Evolutionary conservation across 2,329 filamentous ascomycete species (phyloP).

Genomic region (Calonectria fujianensis): DNA sequence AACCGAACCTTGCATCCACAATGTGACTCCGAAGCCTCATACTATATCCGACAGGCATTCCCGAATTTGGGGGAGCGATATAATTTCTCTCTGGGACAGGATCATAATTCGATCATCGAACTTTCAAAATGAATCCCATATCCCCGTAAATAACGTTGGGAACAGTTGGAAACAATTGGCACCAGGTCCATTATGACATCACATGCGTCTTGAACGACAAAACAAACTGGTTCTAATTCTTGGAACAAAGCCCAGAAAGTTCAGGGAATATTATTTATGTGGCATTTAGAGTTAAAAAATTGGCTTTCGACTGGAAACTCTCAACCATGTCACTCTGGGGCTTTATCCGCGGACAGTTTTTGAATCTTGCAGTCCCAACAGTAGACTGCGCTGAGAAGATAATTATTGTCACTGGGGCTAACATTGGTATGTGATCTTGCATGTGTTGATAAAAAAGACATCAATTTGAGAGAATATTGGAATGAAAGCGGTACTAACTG

Average conservation of each 20-base stretch:
- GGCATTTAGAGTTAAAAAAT: background rate
- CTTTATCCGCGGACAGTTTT: slow-evolving; percentile 48
- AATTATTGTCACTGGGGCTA: slow-evolving; percentile 67
- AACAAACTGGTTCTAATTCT: background rate
- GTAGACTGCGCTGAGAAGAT: slow-evolving; percentile 60
- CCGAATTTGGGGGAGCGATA: background rate
- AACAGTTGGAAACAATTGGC: background rate
- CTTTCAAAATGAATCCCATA: background rate
- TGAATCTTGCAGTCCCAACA: slow-evolving; percentile 56
- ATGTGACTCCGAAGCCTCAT: background rate
- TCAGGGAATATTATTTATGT: background rate
- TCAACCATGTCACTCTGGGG: slow-evolving; percentile 36
- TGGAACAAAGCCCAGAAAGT: background rate
- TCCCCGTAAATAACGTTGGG: background rate
- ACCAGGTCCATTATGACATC: background rate
- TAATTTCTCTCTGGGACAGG: background rate
- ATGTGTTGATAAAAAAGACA: background rate
- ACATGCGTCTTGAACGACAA: background rate
- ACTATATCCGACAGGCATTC: background rate
- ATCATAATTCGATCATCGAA: background rate
- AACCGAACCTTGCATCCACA: background rate
- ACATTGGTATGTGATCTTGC: slow-evolving; percentile 51
- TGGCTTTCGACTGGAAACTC: background rate
- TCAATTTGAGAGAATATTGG: background rate
- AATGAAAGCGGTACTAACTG: background rate